Conservation (phyloP, 495 filamentous ascomycete species). For the Lentithecium fluviatile region DNA sequence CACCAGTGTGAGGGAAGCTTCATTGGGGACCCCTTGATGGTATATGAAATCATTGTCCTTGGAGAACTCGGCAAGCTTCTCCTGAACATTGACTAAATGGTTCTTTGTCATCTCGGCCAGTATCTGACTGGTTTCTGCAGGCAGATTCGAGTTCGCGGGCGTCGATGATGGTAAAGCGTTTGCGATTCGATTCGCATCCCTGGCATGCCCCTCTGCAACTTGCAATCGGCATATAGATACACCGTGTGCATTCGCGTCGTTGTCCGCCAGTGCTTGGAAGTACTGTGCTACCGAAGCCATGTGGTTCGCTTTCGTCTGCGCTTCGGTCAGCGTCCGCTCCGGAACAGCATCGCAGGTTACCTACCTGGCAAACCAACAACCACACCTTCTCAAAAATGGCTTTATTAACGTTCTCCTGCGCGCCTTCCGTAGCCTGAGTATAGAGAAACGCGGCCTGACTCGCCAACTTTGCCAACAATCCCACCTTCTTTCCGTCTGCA, state of each 20-base stretch:
- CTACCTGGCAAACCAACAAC: conserved; percentile 75
- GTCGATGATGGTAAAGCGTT: conserved; percentile 77
- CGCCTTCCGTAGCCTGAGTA: conserved; percentile 78
- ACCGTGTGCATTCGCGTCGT: conserved; percentile 83
- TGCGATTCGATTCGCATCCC: conserved; percentile 73
- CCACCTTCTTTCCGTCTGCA: conserved; percentile 87
- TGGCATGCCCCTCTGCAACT: conserved; percentile 70
- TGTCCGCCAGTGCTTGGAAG: conserved; percentile 88
- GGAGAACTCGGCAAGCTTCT: conserved; percentile 67
- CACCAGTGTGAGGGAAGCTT: conserved; percentile 74
- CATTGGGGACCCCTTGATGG: conserved; percentile 84
- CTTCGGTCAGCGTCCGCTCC: background rate
- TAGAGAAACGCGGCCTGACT: conserved; percentile 88
- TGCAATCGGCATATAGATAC: conserved; percentile 81
- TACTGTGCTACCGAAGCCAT: conserved; percentile 87
- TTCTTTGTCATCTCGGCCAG: conserved; percentile 80
- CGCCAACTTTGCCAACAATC: conserved; percentile 86
- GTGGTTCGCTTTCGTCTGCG: conserved; percentile 75
- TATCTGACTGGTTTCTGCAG: conserved; percentile 68
- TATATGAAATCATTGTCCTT: conserved; percentile 99
- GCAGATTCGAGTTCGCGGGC: conserved; percentile 78
- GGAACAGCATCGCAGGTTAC: conserved; percentile 21
- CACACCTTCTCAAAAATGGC: conserved; percentile 96
- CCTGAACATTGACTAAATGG: conserved; percentile 76
- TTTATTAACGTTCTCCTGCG: conserved; percentile 88